Conservation (phyloP, 371 early-diverging fungal genomes). For the Mucor sp. region DNA sequence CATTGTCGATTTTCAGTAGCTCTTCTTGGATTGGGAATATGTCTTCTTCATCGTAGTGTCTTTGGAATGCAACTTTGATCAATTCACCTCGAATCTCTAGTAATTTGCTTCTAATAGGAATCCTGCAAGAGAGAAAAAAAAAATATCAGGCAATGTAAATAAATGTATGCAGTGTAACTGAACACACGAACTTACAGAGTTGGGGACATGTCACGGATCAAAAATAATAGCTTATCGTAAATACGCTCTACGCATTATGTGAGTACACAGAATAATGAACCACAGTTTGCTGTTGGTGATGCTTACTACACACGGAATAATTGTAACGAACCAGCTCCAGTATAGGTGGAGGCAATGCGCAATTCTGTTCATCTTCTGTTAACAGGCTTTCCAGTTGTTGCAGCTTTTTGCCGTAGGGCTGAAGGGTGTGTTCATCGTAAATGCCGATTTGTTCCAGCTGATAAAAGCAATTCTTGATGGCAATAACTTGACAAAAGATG, state of each 20-base stretch:
- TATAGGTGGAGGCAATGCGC: slow-evolving; percentile 1
- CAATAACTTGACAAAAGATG: slow-evolving; percentile 12
- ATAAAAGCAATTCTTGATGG: slow-evolving; percentile 17
- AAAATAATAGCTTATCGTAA: slow-evolving; percentile 3
- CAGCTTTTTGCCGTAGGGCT: neutral
- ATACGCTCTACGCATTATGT: neutral
- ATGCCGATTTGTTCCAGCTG: slow-evolving; percentile 11
- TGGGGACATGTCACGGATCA: slow-evolving; percentile 5
- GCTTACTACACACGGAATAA: slow-evolving; percentile 12
- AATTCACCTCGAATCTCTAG: neutral
- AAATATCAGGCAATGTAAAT: neutral
- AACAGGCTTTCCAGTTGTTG: slow-evolving; percentile 6
- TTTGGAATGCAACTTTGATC: neutral
- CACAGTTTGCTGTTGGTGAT: neutral
- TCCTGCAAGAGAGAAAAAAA: neutral
- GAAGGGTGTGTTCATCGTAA: slow-evolving; percentile 3
- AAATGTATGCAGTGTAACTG: neutral
- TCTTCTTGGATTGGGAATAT: neutral
- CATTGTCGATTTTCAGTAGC: slow-evolving; percentile 2
- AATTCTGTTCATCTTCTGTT: slow-evolving; percentile 5
- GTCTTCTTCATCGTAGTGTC: neutral
- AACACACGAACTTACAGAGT: neutral
- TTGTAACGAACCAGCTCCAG: slow-evolving; percentile 8
- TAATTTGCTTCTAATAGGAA: slow-evolving; percentile 7
- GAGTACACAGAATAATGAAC: neutral